A percentile compares a stretch with the other conserved stretches of the same genome.
Evolutionary conservation across 106 monocot genomes (phyloP).

Genomic region (Allium fistulosum): DNA sequence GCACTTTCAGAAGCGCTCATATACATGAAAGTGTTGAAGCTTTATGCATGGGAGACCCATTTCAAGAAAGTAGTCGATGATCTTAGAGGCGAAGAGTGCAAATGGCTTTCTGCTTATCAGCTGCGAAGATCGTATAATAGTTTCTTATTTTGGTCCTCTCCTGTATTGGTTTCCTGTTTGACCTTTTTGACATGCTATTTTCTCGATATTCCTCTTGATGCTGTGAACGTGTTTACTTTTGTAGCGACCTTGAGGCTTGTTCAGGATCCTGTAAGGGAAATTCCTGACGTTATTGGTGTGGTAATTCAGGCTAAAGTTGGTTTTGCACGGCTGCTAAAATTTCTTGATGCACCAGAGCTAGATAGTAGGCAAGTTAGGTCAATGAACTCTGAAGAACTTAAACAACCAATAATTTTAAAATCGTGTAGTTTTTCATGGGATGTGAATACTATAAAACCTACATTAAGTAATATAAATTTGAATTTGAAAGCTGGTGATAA

Average conservation of each 20-base stretch:
- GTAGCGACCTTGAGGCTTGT: constrained; percentile 81
- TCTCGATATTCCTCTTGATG: constrained; percentile 45
- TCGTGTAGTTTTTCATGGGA: constrained; percentile 72
- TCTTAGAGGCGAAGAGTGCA: constrained; percentile 49
- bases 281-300: constrained; percentile 76
- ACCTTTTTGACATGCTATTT: constrained; percentile 71
- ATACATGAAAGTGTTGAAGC: constrained; percentile 96
- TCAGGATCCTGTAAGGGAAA: constrained; percentile 68
- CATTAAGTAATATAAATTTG: constrained; percentile 47
- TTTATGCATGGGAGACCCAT: constrained; percentile 90
- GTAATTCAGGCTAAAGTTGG: constrained; percentile 29
- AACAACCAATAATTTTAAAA: constrained; percentile 24
- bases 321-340: constrained; percentile 5
- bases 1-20: constrained; percentile 82
- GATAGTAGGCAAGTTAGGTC: constrained; percentile 31
- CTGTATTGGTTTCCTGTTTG: constrained; percentile 72
- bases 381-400: constrained; percentile 2
- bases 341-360: constrained; percentile 12
- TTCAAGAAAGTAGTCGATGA: constrained; percentile 53
- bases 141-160: constrained; percentile 84
- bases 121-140: constrained; percentile 56
- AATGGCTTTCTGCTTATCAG: constrained; percentile 80
- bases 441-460: constrained; percentile 20
- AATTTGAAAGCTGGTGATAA: constrained; percentile 51
- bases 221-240: constrained; percentile 82